A percentile compares a stretch with the other conserved stretches of the same genome.
Conservation (phyloP, 2,329 filamentous ascomycete genomes). For the Penicillium sp. region DNA sequence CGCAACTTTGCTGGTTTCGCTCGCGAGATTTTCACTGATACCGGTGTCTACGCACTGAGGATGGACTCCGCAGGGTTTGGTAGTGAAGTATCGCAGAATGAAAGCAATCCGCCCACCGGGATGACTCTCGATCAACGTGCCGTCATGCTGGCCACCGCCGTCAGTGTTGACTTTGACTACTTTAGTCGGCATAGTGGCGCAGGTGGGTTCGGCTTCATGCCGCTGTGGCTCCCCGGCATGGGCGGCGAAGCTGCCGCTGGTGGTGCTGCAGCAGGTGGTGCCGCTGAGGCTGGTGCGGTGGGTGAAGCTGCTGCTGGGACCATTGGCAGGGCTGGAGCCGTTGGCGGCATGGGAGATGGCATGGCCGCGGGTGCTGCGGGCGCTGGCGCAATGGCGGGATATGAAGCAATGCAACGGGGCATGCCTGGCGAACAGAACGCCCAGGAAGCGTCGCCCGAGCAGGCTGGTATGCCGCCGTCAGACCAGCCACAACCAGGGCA, state of each 20-base stretch:
- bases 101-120: constrained; percentile 37
- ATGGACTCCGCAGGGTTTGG: constrained; percentile 59
- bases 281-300: constrained; percentile 38
- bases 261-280: constrained; percentile 40
- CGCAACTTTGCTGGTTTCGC: constrained; percentile 63
- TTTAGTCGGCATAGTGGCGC: constrained; percentile 59
- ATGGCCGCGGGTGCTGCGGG: constrained; percentile 49
- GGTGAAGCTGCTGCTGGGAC: constrained; percentile 31
- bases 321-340: background rate
- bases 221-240: constrained; percentile 50
- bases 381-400: constrained; percentile 60
- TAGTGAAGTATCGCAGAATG: constrained; percentile 32
- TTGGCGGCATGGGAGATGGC: constrained; percentile 33
- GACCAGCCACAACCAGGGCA: constrained; percentile 22
- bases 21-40: constrained; percentile 64
- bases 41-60: constrained; percentile 61
- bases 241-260: constrained; percentile 43
- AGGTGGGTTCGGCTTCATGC: constrained; percentile 51
- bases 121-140: constrained; percentile 66
- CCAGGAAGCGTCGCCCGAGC: constrained; percentile 17
- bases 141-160: constrained; percentile 64
- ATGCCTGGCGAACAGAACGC: constrained; percentile 33
- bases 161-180: constrained; percentile 65
- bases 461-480: constrained; percentile 10
- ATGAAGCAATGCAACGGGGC: constrained; percentile 60